phyloP scores from a whole-genome alignment of 2,329 filamentous ascomycete genomes.

The Pseudocercospora crystallina region DNA sequence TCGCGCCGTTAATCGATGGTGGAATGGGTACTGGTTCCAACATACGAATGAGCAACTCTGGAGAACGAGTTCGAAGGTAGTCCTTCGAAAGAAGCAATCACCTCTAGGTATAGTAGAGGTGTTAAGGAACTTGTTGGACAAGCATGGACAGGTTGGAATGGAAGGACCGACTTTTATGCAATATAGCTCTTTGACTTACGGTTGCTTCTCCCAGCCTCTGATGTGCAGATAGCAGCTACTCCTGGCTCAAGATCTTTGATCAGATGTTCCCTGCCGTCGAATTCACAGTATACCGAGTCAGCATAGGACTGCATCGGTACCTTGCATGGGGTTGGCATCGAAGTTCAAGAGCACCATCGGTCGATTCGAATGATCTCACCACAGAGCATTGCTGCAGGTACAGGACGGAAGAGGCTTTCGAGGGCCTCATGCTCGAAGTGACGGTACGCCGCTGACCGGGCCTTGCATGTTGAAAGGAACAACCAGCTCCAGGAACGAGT shows the following conservation, averaged over 20 bases:
- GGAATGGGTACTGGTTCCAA: constrained; percentile 16
- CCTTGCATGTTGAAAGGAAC: constrained; percentile 8
- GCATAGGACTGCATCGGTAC: background rate
- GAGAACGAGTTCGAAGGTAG: background rate
- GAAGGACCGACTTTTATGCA: constrained; percentile 14
- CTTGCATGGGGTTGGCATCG: constrained; percentile 6
- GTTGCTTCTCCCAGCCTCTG: constrained; percentile 8
- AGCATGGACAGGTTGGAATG: constrained; percentile 4
- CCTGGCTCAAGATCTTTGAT: constrained; percentile 1
- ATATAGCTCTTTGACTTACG: background rate
- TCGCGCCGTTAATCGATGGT: constrained; percentile 1
- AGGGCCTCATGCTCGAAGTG: background rate
- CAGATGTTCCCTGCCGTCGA: constrained; percentile 7
- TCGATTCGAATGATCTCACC: background rate
- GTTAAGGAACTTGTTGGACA: constrained; percentile 4
- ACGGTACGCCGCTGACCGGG: constrained; percentile 19
- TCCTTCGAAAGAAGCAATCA: background rate
- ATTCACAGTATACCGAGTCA: constrained; percentile 8
- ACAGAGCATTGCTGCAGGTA: constrained; percentile 6
- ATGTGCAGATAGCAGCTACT: constrained; percentile 5
- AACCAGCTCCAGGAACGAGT: constrained; percentile 21
- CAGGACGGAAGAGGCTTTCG: constrained; percentile 2
- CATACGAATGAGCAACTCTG: constrained; percentile 7
- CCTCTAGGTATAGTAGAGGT: background rate
- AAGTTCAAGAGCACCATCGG: constrained; percentile 3